phyloP scores from a whole-genome alignment of 179 eudicot species.

The Actinidia chinensis region DNA sequence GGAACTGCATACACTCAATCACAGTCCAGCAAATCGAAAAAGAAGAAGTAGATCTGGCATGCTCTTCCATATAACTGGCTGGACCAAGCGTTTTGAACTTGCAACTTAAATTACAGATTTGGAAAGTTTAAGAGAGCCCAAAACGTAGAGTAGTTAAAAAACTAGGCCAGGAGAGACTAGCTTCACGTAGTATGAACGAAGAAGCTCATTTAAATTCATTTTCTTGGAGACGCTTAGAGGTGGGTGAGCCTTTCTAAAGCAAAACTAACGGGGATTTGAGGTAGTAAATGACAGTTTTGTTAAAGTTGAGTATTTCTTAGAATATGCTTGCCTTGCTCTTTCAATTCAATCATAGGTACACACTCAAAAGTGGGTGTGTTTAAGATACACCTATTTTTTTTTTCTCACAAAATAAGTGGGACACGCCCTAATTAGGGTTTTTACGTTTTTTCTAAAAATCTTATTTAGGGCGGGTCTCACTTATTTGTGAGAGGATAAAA shows the following conservation, averaged over 20 bases:
- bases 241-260: constrained; percentile 1
- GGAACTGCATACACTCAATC: constrained; percentile 77
- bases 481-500: no score
- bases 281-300: constrained; percentile 1
- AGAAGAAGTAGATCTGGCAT: constrained; percentile 52
- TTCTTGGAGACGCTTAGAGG: constrained; percentile 2
- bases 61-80: background rate
- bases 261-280: background rate
- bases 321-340: background rate
- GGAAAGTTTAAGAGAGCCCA: constrained; percentile 1
- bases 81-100: constrained; percentile 23
- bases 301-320: background rate
- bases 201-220: background rate
- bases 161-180: background rate
- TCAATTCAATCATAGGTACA: background rate
- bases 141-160: constrained; percentile 11
- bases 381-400: no score
- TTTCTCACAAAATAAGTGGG: no score
- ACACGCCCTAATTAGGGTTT: no score
- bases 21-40: constrained; percentile 66
- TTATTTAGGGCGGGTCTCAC: no score
- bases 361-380: no score
- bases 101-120: constrained; percentile 34
- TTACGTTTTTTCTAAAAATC: no score
- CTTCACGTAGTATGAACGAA: background rate